phyloP scores from a whole-genome alignment of 1,139 yeast genomes.

The Meyerozyma guilliermondii region DNA sequence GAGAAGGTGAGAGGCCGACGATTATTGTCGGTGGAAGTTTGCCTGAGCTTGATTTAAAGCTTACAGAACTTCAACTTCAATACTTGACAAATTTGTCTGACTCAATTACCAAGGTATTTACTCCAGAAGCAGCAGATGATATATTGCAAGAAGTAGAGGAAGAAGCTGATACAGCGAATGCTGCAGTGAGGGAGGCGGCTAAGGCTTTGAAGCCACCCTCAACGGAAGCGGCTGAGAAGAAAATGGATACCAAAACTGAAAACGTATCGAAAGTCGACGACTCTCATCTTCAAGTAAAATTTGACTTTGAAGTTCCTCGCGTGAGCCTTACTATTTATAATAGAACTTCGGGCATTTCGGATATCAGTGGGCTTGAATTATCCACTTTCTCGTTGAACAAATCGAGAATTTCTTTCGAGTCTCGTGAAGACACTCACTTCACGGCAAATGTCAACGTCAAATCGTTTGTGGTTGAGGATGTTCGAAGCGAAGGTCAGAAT shows the following conservation, averaged over 20 bases:
- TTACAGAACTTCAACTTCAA: constrained; percentile 75
- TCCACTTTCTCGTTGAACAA: constrained; percentile 64
- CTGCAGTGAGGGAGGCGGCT: constrained; percentile 31
- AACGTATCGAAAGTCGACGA: constrained; percentile 10
- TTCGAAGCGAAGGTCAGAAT: constrained; percentile 56
- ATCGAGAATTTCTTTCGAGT: constrained; percentile 44
- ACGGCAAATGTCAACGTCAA: constrained; percentile 59
- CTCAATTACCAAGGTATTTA: constrained; percentile 55
- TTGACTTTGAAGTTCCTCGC: constrained; percentile 56
- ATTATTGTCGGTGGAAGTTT: constrained; percentile 54
- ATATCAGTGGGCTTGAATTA: constrained; percentile 41
- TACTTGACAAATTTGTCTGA: constrained; percentile 54
- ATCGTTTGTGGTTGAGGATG: constrained; percentile 76
- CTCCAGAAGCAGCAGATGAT: constrained; percentile 29
- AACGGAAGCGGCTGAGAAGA: not conserved
- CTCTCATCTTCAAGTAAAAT: constrained; percentile 34
- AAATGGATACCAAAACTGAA: not conserved
- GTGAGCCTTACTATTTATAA: constrained; percentile 63
- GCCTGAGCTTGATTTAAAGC: constrained; percentile 58
- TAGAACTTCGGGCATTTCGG: constrained; percentile 39
- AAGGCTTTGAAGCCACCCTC: constrained; percentile 5
- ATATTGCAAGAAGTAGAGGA: constrained; percentile 51
- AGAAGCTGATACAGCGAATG: constrained; percentile 58
- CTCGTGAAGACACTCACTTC: constrained; percentile 53
- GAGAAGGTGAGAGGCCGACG: constrained; percentile 39